Evolutionary conservation across 345 rosid species (phyloP), one percentile per base, ranked within the genome.

Genomic region (Erucastrum elatum): DNA sequence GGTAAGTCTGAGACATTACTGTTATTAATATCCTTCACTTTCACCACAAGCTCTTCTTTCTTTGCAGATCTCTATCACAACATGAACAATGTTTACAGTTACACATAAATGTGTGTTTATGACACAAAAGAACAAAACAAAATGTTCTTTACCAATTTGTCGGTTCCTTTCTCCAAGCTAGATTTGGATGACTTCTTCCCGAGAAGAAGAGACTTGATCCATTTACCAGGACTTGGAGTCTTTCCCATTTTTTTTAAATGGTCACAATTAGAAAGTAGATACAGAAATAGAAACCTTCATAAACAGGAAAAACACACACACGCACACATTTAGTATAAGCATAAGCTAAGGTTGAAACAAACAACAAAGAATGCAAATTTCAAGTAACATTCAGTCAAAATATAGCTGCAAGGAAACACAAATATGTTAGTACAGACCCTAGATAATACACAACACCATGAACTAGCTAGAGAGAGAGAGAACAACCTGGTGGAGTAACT

Each of bases 181-280:
- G 94, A 85, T 70, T 87, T 92, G 0, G 92, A 86, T 63, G 92
- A 83, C 64, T 85, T 90, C 92, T 90, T 92, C 61, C 92, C 87
- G 30, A 82, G 87, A 51, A 92, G 77, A 51, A 92, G 77, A 71
- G 81, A 80, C 90, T 86, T 51, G 8, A 92, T 78, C 97, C 96
- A 92, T 84, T 89, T 90, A 77, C 88, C 92, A 21, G 93, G 90
- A 41, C 91, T 90, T 6, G 91, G 90, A 21, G 90, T 86, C 83
- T 86, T 92, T 46, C 93, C 93, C 97, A 92, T 92, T 44, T 72
- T 44, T 70, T 13, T 49, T 9, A 31, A 35, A 62, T 66, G 31
- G 21, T 27, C 30, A 39, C 6, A 59, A 78, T 60, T 25, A 55
- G 65, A 64, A 72, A 26, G 21, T 71, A 30, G 8, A 46, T 68